Evolutionary conservation across 768 basidiomycete genomes (phyloP).

Genomic region (Kwoniella bestiolae): DNA sequence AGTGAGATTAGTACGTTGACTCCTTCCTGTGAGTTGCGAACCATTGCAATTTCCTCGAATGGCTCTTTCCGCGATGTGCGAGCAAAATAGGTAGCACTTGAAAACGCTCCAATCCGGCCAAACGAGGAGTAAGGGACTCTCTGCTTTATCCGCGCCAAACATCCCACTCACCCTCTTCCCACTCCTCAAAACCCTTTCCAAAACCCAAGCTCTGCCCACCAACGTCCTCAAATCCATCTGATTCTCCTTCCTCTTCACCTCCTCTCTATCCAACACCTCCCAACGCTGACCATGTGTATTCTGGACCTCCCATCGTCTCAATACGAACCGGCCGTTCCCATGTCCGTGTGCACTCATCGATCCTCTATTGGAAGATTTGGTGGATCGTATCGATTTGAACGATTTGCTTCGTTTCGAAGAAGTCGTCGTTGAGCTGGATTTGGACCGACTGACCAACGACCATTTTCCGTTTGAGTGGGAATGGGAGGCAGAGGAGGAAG

Average conservation of each 20-base stretch:
- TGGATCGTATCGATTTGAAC: constrained; percentile 1
- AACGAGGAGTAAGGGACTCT: too few relatives aligned
- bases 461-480: neutral
- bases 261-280: constrained; percentile 20
- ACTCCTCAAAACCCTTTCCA: constrained; percentile 39
- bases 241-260: constrained; percentile 33
- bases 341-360: neutral
- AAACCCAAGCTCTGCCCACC: constrained; percentile 43
- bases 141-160: too few relatives aligned
- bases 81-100: too few relatives aligned
- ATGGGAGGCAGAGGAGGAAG: neutral
- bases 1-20: too few relatives aligned
- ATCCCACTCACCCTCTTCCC: constrained; percentile 50
- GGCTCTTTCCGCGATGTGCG: too few relatives aligned
- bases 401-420: constrained; percentile 19
- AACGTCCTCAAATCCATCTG: constrained; percentile 37
- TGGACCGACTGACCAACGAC: constrained; percentile 1
- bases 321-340: neutral
- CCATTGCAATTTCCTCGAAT: too few relatives aligned
- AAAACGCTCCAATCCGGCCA: too few relatives aligned
- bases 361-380: constrained; percentile 15
- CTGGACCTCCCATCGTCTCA: constrained; percentile 12
- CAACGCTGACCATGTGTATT: constrained; percentile 3
- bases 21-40: too few relatives aligned
- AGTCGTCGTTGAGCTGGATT: neutral